Evolutionary conservation across 495 filamentous ascomycete species (phyloP).

Genomic region (Aspergillus steynii): DNA sequence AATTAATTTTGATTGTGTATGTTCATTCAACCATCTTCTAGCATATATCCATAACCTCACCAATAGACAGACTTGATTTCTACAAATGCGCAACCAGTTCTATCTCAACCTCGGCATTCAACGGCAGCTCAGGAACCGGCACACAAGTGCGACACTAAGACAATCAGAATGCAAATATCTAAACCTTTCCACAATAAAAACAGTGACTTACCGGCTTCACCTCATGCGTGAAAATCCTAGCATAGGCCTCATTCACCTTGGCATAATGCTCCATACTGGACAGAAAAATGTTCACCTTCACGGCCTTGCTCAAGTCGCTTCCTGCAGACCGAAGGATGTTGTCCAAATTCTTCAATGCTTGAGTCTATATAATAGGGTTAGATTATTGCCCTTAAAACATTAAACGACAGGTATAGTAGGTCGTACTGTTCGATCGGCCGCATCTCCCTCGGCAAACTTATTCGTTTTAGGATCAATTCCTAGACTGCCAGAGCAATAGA

Average conservation of each 20-base stretch:
- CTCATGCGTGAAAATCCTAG: background rate
- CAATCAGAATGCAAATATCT: too few species aligned
- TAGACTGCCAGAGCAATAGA: conserved; percentile 34
- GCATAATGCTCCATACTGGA: background rate
- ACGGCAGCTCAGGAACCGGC: background rate
- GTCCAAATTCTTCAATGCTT: conserved; percentile 10
- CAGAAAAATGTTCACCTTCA: conserved; percentile 20
- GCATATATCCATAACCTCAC: too few species aligned
- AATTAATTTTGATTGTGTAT: too few species aligned
- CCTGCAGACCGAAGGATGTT: conserved; percentile 5
- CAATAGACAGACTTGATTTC: background rate
- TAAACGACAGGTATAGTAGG: conserved; percentile 3
- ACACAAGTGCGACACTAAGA: background rate
- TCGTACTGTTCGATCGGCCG: conserved; percentile 47
- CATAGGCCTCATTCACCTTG: conserved; percentile 8
- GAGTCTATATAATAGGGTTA: background rate
- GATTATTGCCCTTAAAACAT: too few species aligned
- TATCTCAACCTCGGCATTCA: conserved; percentile 4
- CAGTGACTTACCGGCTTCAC: conserved; percentile 1
- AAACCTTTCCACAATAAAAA: too few species aligned
- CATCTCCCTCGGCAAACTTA: conserved; percentile 42
- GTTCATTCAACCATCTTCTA: too few species aligned
- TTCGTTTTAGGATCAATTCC: conserved; percentile 44
- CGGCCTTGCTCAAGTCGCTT: background rate
- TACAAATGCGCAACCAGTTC: conserved; percentile 2